These are phyloP conservation scores for Ogataea methylovora DNA, from an alignment of 805 yeast genomes.

Conservation along the genomic window DNA sequence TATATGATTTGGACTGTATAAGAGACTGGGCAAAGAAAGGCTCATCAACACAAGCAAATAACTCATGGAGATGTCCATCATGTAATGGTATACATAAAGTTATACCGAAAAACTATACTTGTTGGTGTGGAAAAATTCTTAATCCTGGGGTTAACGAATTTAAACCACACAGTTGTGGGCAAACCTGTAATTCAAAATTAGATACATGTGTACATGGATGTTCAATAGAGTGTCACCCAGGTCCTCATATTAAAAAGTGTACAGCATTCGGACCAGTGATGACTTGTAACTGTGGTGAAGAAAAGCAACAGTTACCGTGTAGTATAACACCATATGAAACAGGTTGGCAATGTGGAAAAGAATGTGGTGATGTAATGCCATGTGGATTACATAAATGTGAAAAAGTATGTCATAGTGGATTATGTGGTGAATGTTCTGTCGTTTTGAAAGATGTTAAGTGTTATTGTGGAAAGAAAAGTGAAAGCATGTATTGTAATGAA, in stretches of 20 bases:
- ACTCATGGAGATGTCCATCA: slow-evolving; percentile 81
- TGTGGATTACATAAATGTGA: slow-evolving; percentile 66
- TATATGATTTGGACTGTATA: slow-evolving; percentile 80
- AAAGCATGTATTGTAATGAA: slow-evolving; percentile 37
- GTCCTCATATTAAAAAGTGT: slow-evolving; percentile 72
- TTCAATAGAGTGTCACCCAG: slow-evolving; percentile 76
- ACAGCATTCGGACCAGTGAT: slow-evolving; percentile 69
- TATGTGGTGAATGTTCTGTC: slow-evolving; percentile 69
- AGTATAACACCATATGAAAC: slow-evolving; percentile 55
- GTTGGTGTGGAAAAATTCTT: slow-evolving; percentile 84
- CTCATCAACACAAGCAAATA: slow-evolving; percentile 46
- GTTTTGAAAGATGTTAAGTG: slow-evolving; percentile 40
- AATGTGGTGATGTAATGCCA: slow-evolving; percentile 58
- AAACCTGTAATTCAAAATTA: slow-evolving; percentile 57
- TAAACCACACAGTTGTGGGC: slow-evolving; percentile 85
- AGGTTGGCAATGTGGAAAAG: slow-evolving; percentile 62
- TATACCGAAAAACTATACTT: slow-evolving; percentile 52
- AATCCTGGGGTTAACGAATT: slow-evolving; percentile 55
- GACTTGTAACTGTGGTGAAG: slow-evolving; percentile 69
- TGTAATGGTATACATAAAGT: slow-evolving; percentile 46
- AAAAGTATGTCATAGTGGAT: slow-evolving; percentile 65
- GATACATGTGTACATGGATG: slow-evolving; percentile 66
- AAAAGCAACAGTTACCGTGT: slow-evolving; percentile 62
- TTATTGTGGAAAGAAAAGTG: slow-evolving; percentile 63
- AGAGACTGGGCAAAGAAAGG: slow-evolving; percentile 81